phyloP scores from a whole-genome alignment of 768 basidiomycete genomes.

The Podaxis sp. region DNA sequence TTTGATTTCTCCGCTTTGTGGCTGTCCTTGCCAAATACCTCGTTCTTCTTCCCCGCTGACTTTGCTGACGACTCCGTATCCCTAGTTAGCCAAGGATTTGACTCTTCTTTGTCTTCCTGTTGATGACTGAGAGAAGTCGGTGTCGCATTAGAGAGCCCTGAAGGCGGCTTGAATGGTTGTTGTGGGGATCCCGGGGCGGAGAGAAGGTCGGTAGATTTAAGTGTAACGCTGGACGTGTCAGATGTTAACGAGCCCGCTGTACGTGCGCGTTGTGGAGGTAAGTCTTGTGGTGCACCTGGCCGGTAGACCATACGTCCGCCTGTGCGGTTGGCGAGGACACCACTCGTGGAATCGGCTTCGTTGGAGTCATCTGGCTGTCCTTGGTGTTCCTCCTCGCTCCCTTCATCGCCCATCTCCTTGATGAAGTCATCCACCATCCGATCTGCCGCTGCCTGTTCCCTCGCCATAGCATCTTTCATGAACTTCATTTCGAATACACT shows the following conservation, averaged over 20 bases:
- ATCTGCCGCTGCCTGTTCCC: slow-evolving; percentile 56
- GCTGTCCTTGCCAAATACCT: slow-evolving; percentile 70
- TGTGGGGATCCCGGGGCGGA: slow-evolving; percentile 39
- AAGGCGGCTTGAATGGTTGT: slow-evolving; percentile 15
- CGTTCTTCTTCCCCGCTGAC: slow-evolving; percentile 68
- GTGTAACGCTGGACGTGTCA: slow-evolving; percentile 68
- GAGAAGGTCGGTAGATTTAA: slow-evolving; percentile 54
- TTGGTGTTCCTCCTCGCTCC: slow-evolving; percentile 23
- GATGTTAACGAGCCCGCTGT: slow-evolving; percentile 33
- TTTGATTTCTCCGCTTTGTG: slow-evolving; percentile 61
- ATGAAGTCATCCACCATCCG: slow-evolving; percentile 71
- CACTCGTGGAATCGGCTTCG: slow-evolving; percentile 26
- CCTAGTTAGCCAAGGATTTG: slow-evolving; percentile 81
- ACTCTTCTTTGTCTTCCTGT: slow-evolving; percentile 15
- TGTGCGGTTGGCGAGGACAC: slow-evolving; percentile 49
- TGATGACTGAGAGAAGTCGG: background rate
- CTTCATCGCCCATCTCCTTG: slow-evolving; percentile 56
- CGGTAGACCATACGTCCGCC: slow-evolving; percentile 67
- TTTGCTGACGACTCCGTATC: slow-evolving; percentile 33
- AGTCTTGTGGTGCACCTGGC: slow-evolving; percentile 45
- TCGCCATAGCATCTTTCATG: slow-evolving; percentile 89
- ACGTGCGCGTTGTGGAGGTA: background rate
- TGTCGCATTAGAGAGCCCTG: slow-evolving; percentile 8
- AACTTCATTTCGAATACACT: slow-evolving; percentile 96
- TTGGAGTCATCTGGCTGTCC: slow-evolving; percentile 20